These are phyloP conservation scores for Cardamine occulta DNA, from an alignment of 345 rosid species.

Conservation along the genomic window DNA sequence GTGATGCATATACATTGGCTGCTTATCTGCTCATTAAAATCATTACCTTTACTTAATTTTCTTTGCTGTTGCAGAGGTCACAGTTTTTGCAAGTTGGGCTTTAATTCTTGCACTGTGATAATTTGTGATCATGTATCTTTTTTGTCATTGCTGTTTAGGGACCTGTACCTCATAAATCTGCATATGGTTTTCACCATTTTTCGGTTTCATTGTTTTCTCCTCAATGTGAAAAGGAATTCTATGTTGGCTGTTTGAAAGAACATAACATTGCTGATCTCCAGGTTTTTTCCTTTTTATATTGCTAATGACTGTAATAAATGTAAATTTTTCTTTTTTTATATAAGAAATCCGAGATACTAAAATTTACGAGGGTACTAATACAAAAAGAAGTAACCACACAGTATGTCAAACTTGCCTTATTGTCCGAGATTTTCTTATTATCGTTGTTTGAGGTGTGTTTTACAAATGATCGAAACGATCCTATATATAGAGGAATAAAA, in stretches of 20 bases:
- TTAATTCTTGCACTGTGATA: conserved; percentile 85
- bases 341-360: too few relatives aligned
- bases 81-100: conserved; percentile 66
- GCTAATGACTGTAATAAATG: too few relatives aligned
- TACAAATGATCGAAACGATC: too few relatives aligned
- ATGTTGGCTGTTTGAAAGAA: conserved; percentile 91
- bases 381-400: too few relatives aligned
- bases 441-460: too few relatives aligned
- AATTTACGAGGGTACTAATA: too few relatives aligned
- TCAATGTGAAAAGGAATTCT: conserved; percentile 95
- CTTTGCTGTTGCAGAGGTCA: conserved; percentile 60
- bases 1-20: conserved; percentile 3
- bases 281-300: conserved; percentile 59
- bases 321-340: too few relatives aligned
- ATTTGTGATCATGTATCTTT: conserved; percentile 85
- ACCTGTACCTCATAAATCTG: conserved; percentile 11
- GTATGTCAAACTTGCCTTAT: too few relatives aligned
- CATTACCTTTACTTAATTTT: conserved; percentile 19
- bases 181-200: conserved; percentile 26
- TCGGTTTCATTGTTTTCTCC: conserved; percentile 20
- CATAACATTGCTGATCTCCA: conserved; percentile 74
- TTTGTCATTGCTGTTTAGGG: conserved; percentile 18
- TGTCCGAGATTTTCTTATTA: too few relatives aligned
- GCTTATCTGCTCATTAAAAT: conserved; percentile 7
- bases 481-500: too few relatives aligned